Conservation (phyloP, 2,329 filamentous ascomycete genomes). For the Nigrospora oryzae region DNA sequence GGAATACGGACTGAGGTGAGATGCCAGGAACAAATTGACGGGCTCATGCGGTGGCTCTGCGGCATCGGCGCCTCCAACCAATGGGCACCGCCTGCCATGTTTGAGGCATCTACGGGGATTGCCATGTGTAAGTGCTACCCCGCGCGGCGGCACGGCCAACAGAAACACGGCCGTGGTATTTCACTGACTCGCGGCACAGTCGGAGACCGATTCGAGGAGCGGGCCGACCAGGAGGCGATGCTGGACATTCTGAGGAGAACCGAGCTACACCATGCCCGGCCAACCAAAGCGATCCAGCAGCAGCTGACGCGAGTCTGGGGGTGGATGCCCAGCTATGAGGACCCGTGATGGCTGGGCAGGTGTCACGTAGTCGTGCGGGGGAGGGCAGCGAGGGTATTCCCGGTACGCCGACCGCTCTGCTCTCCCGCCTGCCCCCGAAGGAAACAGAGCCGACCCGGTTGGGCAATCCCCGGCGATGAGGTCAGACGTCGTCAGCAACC, state of each 20-base stretch:
- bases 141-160: neutral
- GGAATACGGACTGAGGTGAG: neutral
- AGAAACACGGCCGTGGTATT: too few relatives aligned
- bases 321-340: constrained; percentile 23
- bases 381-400: too few relatives aligned
- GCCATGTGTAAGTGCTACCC: constrained; percentile 34
- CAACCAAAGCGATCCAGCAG: constrained; percentile 36
- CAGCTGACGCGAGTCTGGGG: constrained; percentile 42
- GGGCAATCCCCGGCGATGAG: too few relatives aligned
- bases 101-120: constrained; percentile 47
- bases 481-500: too few relatives aligned
- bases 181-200: constrained; percentile 12
- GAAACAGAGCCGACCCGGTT: too few relatives aligned
- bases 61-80: constrained; percentile 51
- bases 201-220: constrained; percentile 39
- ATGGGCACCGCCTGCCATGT: constrained; percentile 45
- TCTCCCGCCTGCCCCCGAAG: too few relatives aligned
- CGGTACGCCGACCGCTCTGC: too few relatives aligned
- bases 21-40: constrained; percentile 30
- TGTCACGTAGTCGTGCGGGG: too few relatives aligned
- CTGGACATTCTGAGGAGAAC: constrained; percentile 36
- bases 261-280: constrained; percentile 42
- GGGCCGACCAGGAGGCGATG: constrained; percentile 36
- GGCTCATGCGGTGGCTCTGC: constrained; percentile 43
- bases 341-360: constrained; percentile 2